These are phyloP conservation scores for Penicillium expansum DNA, from an alignment of 2,329 filamentous ascomycete species.

Conservation along the genomic window DNA sequence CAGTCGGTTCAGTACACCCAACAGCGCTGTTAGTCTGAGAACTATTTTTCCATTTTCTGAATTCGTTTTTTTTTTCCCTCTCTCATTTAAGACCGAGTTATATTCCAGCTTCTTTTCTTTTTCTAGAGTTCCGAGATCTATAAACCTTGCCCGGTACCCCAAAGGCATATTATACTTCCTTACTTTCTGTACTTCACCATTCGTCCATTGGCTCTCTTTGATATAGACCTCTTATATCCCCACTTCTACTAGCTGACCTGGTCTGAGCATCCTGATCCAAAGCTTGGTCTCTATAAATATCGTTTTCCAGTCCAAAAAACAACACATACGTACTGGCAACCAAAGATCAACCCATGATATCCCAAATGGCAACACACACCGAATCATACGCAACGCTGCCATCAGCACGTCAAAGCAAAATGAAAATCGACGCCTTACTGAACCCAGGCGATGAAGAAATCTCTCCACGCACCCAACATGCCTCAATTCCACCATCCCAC, in stretches of 20 bases:
- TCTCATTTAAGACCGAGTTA: constrained; percentile 21
- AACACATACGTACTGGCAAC: background rate
- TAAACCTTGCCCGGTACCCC: constrained; percentile 15
- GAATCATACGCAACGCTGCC: constrained; percentile 21
- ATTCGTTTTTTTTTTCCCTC: constrained; percentile 6
- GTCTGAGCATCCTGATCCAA: background rate
- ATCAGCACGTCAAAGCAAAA: constrained; percentile 30
- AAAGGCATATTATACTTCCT: background rate
- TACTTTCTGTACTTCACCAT: constrained; percentile 1
- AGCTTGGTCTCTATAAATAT: background rate
- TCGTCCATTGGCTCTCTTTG: constrained; percentile 2
- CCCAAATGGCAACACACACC: constrained; percentile 17
- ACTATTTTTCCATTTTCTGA: constrained; percentile 13
- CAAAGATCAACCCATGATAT: background rate
- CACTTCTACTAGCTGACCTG: background rate
- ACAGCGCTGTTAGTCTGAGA: constrained; percentile 19
- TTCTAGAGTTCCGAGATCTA: constrained; percentile 18
- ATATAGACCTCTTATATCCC: constrained; percentile 4
- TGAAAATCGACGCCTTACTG: constrained; percentile 36
- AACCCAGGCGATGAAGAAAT: constrained; percentile 30
- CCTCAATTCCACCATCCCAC: constrained; percentile 13
- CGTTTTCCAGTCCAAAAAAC: background rate
- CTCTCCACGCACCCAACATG: constrained; percentile 21
- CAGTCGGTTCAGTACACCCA: constrained; percentile 23
- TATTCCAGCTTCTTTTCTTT: constrained; percentile 21